Conservation (phyloP, 306 rosid genomes). For the Comarum palustre region DNA sequence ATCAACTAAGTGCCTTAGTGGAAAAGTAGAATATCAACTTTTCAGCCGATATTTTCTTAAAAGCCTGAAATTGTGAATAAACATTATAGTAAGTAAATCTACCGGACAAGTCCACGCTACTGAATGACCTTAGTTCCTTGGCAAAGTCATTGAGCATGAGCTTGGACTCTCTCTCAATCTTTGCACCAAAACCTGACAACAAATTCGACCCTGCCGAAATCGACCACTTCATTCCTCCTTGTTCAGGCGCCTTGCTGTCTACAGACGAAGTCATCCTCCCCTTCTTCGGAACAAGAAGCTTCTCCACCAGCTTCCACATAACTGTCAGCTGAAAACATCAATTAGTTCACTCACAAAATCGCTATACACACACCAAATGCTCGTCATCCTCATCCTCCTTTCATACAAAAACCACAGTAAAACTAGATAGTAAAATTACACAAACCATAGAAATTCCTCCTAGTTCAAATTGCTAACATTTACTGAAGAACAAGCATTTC, state of each 20-base stretch:
- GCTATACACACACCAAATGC: neutral
- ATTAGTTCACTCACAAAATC: slow-evolving; percentile 42
- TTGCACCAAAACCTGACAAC: slow-evolving; percentile 62
- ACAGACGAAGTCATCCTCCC: slow-evolving; percentile 39
- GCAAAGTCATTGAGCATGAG: slow-evolving; percentile 89
- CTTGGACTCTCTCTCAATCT: slow-evolving; percentile 80
- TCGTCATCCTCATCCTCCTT: neutral
- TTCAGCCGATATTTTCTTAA: neutral
- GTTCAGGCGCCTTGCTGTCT: slow-evolving; percentile 49
- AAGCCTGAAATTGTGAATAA: neutral
- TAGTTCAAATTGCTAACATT: neutral
- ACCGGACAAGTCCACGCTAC: slow-evolving; percentile 93
- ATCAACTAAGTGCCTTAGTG: too few species aligned
- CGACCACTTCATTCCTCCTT: slow-evolving; percentile 85
- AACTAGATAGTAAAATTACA: neutral
- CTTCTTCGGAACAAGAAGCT: slow-evolving; percentile 57
- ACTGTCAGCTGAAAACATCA: slow-evolving; percentile 80
- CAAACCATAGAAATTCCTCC: neutral
- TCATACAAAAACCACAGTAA: neutral
- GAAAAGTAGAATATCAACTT: neutral
- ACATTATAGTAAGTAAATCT: slow-evolving; percentile 18
- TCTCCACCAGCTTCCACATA: slow-evolving; percentile 92
- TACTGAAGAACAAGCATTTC: neutral
- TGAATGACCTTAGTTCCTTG: slow-evolving; percentile 73
- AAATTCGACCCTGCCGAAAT: slow-evolving; percentile 71